Evolutionary conservation across 306 rosid genomes (phyloP).

Genomic region (Ormosia semicastrata): DNA sequence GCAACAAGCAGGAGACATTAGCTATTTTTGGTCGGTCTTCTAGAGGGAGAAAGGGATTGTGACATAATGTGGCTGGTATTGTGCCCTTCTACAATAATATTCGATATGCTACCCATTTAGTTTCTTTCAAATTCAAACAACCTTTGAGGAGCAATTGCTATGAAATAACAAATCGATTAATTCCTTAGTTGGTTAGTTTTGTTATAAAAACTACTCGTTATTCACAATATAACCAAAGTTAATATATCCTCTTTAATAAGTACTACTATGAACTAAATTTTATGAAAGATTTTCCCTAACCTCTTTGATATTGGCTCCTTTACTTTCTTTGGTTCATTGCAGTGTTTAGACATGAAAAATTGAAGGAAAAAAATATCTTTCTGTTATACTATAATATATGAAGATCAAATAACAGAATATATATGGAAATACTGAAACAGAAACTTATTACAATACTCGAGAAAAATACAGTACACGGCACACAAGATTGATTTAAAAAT

Average conservation of each 20-base stretch:
- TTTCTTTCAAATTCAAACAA: slow-evolving; percentile 4
- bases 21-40: no score
- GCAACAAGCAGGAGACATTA: no score
- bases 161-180: background rate
- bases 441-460: background rate
- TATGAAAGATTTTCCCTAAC: background rate
- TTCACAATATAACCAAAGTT: background rate
- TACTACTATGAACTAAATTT: background rate
- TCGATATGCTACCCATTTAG: no score
- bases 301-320: no score
- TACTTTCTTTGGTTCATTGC: no score
- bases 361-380: no score
- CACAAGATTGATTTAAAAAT: background rate
- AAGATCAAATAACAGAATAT: background rate
- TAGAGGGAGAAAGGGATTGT: no score
- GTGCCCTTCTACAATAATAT: no score
- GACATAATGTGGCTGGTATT: no score
- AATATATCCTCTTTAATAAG: background rate
- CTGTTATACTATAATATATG: no score
- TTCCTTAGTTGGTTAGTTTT: no score
- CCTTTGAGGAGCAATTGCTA: background rate
- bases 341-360: no score
- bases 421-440: background rate
- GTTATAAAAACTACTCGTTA: background rate
- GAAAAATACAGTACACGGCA: background rate